phyloP scores from a whole-genome alignment of 768 basidiomycete genomes.

The Podaxis rugospora region DNA sequence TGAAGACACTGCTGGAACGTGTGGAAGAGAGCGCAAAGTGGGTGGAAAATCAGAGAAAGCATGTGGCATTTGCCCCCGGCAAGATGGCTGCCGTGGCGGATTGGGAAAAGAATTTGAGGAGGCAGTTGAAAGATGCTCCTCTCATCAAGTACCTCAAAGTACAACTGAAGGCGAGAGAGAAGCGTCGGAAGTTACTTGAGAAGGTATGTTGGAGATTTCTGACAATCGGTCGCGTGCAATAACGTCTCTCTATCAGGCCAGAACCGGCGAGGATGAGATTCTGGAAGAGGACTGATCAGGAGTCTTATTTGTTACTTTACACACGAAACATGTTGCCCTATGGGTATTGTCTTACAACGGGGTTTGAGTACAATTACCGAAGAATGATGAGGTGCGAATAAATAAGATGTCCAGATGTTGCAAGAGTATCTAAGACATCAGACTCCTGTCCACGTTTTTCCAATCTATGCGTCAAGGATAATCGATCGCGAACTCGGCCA shows the following conservation, averaged over 20 bases:
- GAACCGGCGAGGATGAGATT: conserved; percentile 67
- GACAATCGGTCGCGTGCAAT: neutral
- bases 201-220: conserved; percentile 45
- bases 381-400: neutral
- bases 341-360: neutral
- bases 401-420: neutral
- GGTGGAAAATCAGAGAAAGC: conserved; percentile 68
- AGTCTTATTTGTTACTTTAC: neutral
- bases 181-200: conserved; percentile 61
- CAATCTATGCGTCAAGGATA: neutral
- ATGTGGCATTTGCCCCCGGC: conserved; percentile 72
- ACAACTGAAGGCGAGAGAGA: conserved; percentile 76
- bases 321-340: neutral
- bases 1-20: conserved; percentile 82
- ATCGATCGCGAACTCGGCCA: neutral
- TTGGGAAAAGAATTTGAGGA: conserved; percentile 63
- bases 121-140: conserved; percentile 65
- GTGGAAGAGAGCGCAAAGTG: conserved; percentile 81
- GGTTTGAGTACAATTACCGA: neutral
- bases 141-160: conserved; percentile 79
- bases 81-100: conserved; percentile 61
- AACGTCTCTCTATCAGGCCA: conserved; percentile 42
- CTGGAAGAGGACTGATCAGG: conserved; percentile 39
- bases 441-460: neutral
- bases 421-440: neutral